Evolutionary conservation across 495 filamentous ascomycete species (phyloP).

Genomic region (Lepidopterella palustris): DNA sequence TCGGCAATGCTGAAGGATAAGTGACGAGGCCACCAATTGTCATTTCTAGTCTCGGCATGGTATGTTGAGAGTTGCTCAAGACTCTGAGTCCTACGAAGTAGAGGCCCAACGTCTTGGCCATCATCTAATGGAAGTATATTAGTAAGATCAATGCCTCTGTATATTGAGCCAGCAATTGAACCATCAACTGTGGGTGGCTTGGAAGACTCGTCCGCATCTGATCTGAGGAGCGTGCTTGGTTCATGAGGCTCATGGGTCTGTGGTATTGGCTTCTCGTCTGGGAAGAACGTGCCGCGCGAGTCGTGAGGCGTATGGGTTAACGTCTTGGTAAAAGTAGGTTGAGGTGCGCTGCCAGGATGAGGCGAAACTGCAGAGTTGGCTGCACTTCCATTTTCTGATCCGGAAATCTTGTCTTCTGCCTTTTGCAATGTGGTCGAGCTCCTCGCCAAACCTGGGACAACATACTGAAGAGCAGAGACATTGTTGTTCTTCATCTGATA

Average conservation of each 20-base stretch:
- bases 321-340: slow-evolving; percentile 17
- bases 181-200: slow-evolving; percentile 23
- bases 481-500: slow-evolving; percentile 10
- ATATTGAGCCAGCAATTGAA: slow-evolving; percentile 34
- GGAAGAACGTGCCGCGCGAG: slow-evolving; percentile 6
- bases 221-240: neutral
- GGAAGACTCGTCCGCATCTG: slow-evolving; percentile 1
- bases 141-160: slow-evolving; percentile 31
- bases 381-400: neutral
- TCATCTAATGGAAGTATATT: slow-evolving; percentile 28
- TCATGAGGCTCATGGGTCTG: slow-evolving; percentile 6
- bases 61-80: slow-evolving; percentile 37
- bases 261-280: slow-evolving; percentile 2
- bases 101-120: slow-evolving; percentile 16
- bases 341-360: neutral
- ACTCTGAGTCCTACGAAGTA: slow-evolving; percentile 43
- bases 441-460: neutral
- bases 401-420: neutral
- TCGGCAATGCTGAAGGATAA: slow-evolving; percentile 87
- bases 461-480: neutral
- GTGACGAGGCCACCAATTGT: slow-evolving; percentile 66
- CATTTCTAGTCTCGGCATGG: slow-evolving; percentile 39
- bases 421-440: neutral
- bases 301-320: slow-evolving; percentile 23
- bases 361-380: neutral